Evolutionary conservation across 768 basidiomycete species (phyloP).

Genomic region (Psilocybe subaeruginosa): DNA sequence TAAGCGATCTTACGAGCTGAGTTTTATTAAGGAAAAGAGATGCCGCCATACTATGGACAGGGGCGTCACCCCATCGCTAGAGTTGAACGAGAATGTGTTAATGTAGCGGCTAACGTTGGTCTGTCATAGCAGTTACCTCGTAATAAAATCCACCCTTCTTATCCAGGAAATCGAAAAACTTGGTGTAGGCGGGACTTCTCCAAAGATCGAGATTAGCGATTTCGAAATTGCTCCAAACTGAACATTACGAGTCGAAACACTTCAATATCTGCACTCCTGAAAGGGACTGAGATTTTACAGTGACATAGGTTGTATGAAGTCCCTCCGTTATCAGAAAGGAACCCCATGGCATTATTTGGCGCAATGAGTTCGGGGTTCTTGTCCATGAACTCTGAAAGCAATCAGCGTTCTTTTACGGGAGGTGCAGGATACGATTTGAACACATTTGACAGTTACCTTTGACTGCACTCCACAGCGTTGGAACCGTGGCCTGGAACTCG

Average conservation of each 20-base stretch:
- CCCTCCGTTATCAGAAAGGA: constrained; percentile 80
- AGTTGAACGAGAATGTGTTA: constrained; percentile 1
- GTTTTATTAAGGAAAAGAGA: constrained; percentile 87
- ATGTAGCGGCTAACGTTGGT: background rate
- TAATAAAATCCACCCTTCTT: constrained; percentile 86
- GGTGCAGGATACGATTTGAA: background rate
- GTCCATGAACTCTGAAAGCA: constrained; percentile 64
- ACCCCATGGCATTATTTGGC: constrained; percentile 75
- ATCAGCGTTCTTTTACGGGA: background rate
- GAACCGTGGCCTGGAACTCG: constrained; percentile 86
- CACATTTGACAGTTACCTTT: constrained; percentile 49
- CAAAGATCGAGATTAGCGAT: constrained; percentile 86
- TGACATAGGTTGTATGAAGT: constrained; percentile 77
- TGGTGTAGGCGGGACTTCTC: constrained; percentile 75
- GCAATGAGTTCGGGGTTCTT: constrained; percentile 62
- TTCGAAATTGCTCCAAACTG: constrained; percentile 95
- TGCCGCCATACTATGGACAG: constrained; percentile 87
- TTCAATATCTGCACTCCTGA: background rate
- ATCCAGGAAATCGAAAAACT: constrained; percentile 86
- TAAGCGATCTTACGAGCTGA: constrained; percentile 57
- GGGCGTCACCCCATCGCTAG: constrained; percentile 93
- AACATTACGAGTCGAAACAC: background rate
- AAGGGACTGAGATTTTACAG: constrained; percentile 42
- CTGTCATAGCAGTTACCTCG: constrained; percentile 48
- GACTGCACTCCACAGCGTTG: constrained; percentile 81